These are phyloP conservation scores for Kokia cookei DNA, from an alignment of 441 rosid species.

Conservation along the genomic window DNA sequence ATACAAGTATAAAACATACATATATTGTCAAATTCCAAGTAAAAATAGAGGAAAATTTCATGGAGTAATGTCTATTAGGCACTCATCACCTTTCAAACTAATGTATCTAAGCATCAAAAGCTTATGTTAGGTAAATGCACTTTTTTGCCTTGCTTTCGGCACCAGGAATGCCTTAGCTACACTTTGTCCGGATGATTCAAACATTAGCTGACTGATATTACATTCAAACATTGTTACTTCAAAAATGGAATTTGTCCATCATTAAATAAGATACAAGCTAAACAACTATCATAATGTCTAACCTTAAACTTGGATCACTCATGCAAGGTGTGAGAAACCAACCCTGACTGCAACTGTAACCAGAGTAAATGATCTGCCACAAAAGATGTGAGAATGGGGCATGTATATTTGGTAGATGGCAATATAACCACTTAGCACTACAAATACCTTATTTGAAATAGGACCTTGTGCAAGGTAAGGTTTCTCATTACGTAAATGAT, in stretches of 20 bases:
- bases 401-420: not conserved
- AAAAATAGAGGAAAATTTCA: not conserved
- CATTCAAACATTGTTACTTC: not conserved
- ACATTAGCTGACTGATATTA: not conserved
- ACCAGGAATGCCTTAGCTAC: not conserved
- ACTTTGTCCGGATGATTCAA: not conserved
- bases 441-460: slow-evolving; percentile 74
- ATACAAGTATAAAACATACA: not conserved
- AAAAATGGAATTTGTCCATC: not conserved
- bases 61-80: not conserved
- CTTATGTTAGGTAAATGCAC: not conserved
- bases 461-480: slow-evolving; percentile 96
- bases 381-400: not conserved
- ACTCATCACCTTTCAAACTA: not conserved
- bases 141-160: not conserved
- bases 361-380: slow-evolving; percentile 77
- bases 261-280: not conserved
- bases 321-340: slow-evolving; percentile 95
- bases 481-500: slow-evolving; percentile 83
- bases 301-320: slow-evolving; percentile 83
- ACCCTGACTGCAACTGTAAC: slow-evolving; percentile 89
- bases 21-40: not conserved
- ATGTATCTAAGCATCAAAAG: not conserved
- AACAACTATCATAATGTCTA: slow-evolving; percentile 12
- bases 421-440: not conserved